Conservation (phyloP, 2,329 filamentous ascomycete genomes). For the Sodiomyces alkalinus region DNA sequence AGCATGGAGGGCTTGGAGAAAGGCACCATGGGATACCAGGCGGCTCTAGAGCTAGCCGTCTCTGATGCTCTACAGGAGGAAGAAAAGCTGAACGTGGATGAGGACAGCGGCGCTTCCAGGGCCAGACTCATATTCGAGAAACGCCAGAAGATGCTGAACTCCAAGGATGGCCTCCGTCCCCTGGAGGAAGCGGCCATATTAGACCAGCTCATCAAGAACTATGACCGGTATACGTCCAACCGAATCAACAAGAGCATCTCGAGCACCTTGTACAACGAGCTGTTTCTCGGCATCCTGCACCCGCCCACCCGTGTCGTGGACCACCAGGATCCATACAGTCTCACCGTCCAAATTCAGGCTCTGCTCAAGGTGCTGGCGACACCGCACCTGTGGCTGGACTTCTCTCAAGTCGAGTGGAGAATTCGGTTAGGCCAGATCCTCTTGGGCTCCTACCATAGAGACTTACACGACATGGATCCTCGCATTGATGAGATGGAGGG, state of each 20-base stretch:
- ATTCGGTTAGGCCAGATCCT: constrained; percentile 58
- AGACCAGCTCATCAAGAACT: constrained; percentile 41
- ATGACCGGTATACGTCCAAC: constrained; percentile 38
- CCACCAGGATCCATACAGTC: constrained; percentile 41
- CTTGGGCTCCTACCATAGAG: constrained; percentile 42
- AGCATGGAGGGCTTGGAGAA: constrained; percentile 58
- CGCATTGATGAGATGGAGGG: constrained; percentile 32
- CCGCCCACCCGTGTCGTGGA: constrained; percentile 40
- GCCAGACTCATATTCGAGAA: constrained; percentile 40
- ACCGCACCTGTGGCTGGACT: constrained; percentile 58
- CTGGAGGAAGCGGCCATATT: constrained; percentile 42
- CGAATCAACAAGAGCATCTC: constrained; percentile 34
- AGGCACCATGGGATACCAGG: constrained; percentile 54
- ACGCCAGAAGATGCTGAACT: constrained; percentile 38
- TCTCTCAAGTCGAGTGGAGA: constrained; percentile 60
- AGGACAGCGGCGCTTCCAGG: constrained; percentile 38
- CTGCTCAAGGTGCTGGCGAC: constrained; percentile 49
- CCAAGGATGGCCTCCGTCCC: constrained; percentile 36
- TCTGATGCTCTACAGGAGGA: constrained; percentile 50
- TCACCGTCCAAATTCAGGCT: constrained; percentile 55
- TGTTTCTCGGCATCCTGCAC: constrained; percentile 44
- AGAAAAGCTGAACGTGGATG: constrained; percentile 45
- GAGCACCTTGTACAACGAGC: constrained; percentile 37
- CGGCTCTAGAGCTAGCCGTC: constrained; percentile 49
- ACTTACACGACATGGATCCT: constrained; percentile 36